phyloP scores from a whole-genome alignment of 371 early-diverging fungal genomes.

The Coemansia sp. region DNA sequence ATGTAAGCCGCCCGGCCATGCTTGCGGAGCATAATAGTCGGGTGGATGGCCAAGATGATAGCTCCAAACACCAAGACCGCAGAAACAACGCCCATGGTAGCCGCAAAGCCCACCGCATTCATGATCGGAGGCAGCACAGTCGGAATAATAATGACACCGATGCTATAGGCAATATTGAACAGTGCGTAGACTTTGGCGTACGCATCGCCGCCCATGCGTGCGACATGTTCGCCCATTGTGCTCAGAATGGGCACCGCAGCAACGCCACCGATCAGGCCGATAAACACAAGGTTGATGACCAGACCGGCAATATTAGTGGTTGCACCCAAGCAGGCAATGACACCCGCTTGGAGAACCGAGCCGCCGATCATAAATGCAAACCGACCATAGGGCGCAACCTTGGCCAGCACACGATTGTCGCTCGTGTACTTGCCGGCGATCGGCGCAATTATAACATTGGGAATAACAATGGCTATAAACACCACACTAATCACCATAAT shows the following conservation, averaged over 20 bases:
- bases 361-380: conserved; percentile 46
- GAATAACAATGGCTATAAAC: conserved; percentile 50
- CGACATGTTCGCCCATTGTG: conserved; percentile 46
- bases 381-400: conserved; percentile 45
- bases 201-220: conserved; percentile 49
- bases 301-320: conserved; percentile 29
- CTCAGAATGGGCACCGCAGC: conserved; percentile 51
- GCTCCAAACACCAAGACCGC: conserved; percentile 41
- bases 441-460: conserved; percentile 41
- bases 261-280: conserved; percentile 34
- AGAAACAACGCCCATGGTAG: conserved; percentile 38
- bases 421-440: conserved; percentile 38
- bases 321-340: conserved; percentile 38
- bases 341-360: conserved; percentile 25
- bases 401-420: conserved; percentile 26
- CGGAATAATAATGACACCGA: conserved; percentile 52
- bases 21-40: conserved; percentile 25
- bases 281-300: conserved; percentile 38
- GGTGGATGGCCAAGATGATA: conserved; percentile 25
- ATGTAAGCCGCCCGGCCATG: conserved; percentile 32
- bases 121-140: conserved; percentile 41
- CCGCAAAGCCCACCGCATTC: conserved; percentile 43
- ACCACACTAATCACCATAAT: conserved; percentile 43
- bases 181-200: conserved; percentile 53
- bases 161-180: conserved; percentile 53